Conservation (phyloP, 208 protist species). For the Wallacemonas sp. region DNA sequence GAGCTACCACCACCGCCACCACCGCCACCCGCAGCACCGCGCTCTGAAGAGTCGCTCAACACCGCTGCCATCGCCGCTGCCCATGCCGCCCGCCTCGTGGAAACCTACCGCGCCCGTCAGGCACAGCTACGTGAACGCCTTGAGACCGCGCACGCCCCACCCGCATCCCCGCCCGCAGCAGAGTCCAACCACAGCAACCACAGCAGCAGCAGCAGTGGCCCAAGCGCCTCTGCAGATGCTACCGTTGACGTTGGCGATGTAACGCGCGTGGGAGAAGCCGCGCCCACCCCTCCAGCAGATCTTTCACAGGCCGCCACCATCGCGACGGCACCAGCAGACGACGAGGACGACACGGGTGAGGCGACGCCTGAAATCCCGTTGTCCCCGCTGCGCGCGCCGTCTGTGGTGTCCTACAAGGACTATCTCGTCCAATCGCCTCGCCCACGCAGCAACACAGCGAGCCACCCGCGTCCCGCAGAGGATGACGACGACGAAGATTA, state of each 20-base stretch:
- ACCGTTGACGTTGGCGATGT: not conserved
- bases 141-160: not conserved
- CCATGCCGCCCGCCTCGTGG: not conserved
- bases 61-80: not conserved
- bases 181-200: too few species aligned
- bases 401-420: conserved; percentile 1
- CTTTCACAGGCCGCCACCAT: too few species aligned
- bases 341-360: too few species aligned
- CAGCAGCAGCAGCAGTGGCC: too few species aligned
- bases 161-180: not conserved
- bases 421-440: conserved; percentile 2
- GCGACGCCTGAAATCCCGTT: not conserved
- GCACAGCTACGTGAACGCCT: not conserved
- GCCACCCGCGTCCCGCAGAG: not conserved
- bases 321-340: too few species aligned
- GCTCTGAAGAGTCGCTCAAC: too few species aligned
- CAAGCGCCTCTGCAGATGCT: not conserved
- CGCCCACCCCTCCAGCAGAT: not conserved
- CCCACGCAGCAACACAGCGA: conserved; percentile 10
- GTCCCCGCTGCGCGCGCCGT: not conserved
- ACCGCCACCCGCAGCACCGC: not conserved
- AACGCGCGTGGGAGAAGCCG: not conserved
- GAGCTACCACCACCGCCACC: not conserved
- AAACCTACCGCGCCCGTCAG: not conserved
- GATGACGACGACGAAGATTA: not conserved